phyloP scores from a whole-genome alignment of 2,329 filamentous ascomycete species.

The Diaporthe nobilis region DNA sequence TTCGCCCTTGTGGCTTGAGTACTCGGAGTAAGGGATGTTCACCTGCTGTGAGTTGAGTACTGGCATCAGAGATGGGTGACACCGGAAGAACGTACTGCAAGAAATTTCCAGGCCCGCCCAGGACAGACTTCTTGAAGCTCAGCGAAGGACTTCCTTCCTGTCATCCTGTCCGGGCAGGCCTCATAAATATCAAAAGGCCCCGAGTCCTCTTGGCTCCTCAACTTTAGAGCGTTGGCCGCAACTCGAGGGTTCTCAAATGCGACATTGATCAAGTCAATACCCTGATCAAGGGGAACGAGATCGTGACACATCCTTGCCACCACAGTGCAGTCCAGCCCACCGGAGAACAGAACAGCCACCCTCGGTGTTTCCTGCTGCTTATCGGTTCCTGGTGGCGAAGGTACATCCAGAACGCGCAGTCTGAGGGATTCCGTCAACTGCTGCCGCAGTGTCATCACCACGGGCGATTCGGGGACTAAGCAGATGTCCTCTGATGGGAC shows the following conservation, averaged over 20 bases:
- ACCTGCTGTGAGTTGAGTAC: constrained; percentile 60
- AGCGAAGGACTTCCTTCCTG: constrained; percentile 83
- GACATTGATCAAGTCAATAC: constrained; percentile 92
- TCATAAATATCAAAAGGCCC: constrained; percentile 72
- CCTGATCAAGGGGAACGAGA: constrained; percentile 75
- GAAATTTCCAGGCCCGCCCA: constrained; percentile 82
- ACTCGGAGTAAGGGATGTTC: constrained; percentile 86
- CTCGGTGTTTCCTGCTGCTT: constrained; percentile 64
- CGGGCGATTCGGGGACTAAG: constrained; percentile 59
- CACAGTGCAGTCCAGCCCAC: constrained; percentile 92
- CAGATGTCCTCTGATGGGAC: constrained; percentile 52
- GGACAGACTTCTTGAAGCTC: constrained; percentile 82
- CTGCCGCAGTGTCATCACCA: constrained; percentile 67
- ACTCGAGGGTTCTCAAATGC: constrained; percentile 94
- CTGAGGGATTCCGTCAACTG: constrained; percentile 74
- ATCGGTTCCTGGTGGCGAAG: constrained; percentile 54
- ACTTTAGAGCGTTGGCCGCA: constrained; percentile 66
- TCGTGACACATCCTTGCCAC: constrained; percentile 87
- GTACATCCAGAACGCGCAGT: constrained; percentile 76
- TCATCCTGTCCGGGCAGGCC: constrained; percentile 89
- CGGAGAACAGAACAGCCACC: constrained; percentile 90
- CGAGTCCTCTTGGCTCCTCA: constrained; percentile 46
- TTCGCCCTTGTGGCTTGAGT: constrained; percentile 74
- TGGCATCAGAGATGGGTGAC: constrained; percentile 26
- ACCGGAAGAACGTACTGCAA: constrained; percentile 68